Conservation (phyloP, 106 monocot genomes). For the Vanilla planifolia region DNA sequence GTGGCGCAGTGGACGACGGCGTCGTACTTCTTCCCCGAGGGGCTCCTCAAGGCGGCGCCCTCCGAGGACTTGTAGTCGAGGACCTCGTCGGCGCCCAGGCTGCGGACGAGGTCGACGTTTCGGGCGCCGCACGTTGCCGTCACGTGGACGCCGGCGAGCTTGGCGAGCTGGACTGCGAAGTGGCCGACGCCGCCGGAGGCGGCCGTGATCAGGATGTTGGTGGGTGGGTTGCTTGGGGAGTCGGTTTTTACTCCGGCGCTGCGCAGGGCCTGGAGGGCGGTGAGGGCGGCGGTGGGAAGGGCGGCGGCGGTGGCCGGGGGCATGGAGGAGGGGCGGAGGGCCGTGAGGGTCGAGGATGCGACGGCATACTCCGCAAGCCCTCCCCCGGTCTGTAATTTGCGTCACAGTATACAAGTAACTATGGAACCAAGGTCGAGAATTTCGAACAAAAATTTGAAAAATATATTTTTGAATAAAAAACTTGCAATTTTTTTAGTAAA, state of each 20-base stretch:
- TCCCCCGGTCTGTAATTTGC: slow-evolving; percentile 10
- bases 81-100: slow-evolving; percentile 41
- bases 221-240: background rate
- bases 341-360: slow-evolving; percentile 18
- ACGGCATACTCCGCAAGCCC: slow-evolving; percentile 45
- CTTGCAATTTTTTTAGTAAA: too few species aligned
- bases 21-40: slow-evolving; percentile 29
- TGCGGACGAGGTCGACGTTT: slow-evolving; percentile 24
- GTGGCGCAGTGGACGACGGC: slow-evolving; percentile 29
- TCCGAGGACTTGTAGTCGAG: slow-evolving; percentile 44
- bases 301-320: slow-evolving; percentile 28
- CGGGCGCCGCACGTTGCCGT: slow-evolving; percentile 47
- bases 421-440: too few species aligned
- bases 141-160: slow-evolving; percentile 22
- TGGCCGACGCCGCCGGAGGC: slow-evolving; percentile 48
- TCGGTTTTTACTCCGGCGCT: slow-evolving; percentile 9
- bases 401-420: too few species aligned
- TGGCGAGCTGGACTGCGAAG: slow-evolving; percentile 40
- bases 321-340: slow-evolving; percentile 13
- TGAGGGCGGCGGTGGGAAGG: slow-evolving; percentile 25
- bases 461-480: too few species aligned
- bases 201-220: slow-evolving; percentile 49
- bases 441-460: too few species aligned
- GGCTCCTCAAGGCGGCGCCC: slow-evolving; percentile 29
- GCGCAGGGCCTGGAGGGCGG: slow-evolving; percentile 35